A percentile compares a stretch with the other conserved stretches of the same genome.
These are phyloP conservation scores for Xylariaceae sp. DNA, from an alignment of 2,329 filamentous ascomycete species.

Conservation along the genomic window DNA sequence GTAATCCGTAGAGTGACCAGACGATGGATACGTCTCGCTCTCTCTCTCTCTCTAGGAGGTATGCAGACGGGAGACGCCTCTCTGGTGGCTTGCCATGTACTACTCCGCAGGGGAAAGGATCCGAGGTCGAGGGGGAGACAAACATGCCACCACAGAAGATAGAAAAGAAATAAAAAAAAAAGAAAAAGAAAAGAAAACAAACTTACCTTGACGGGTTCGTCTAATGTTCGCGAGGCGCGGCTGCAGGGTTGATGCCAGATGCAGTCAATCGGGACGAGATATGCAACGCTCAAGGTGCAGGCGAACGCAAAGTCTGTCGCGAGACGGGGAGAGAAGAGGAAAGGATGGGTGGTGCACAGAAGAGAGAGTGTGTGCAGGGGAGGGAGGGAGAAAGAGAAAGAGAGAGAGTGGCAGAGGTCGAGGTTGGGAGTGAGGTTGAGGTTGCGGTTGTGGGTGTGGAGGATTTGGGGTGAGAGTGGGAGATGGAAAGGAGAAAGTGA, in stretches of 20 bases:
- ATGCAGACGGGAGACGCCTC: no score
- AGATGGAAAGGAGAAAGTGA: background rate
- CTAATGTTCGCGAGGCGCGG: slow-evolving; percentile 14
- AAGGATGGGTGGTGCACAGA: background rate
- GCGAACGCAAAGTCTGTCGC: slow-evolving; percentile 6
- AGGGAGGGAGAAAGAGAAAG: background rate
- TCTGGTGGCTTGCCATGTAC: no score
- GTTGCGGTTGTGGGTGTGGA: background rate
- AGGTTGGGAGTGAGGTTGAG: background rate
- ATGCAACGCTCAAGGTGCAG: slow-evolving; percentile 17
- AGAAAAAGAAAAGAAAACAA: background rate
- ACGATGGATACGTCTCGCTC: no score
- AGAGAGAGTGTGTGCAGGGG: background rate
- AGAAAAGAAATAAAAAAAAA: no score
- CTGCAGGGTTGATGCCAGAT: slow-evolving; percentile 11
- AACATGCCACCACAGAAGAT: background rate
- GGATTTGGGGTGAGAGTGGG: background rate
- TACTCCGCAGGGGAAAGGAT: background rate
- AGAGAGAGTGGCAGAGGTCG: background rate
- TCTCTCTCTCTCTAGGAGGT: no score
- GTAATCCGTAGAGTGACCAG: no score
- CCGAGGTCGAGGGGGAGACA: slow-evolving; percentile 10
- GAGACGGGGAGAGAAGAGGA: slow-evolving; percentile 3
- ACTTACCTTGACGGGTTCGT: slow-evolving; percentile 9
- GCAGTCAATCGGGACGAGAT: slow-evolving; percentile 13